Percentiles rank a stretch among this genome's conserved stretches.
phyloP scores from a whole-genome alignment of 2,329 filamentous ascomycete species.

The Ophiostoma australiae region DNA sequence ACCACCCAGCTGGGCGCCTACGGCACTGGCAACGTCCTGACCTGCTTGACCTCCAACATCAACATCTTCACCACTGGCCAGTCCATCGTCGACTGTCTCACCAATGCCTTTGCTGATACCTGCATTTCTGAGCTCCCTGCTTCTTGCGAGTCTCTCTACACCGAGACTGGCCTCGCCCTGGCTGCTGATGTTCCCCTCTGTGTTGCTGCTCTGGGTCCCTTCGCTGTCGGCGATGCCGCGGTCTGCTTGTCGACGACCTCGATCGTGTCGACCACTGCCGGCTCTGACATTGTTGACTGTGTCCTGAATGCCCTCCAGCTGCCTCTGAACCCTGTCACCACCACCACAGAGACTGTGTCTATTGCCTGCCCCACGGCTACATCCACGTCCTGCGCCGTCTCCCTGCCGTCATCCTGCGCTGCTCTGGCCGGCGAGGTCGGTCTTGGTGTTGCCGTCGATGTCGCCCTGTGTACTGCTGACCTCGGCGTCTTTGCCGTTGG shows the following conservation, averaged over 20 bases:
- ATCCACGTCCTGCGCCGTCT: slow-evolving; percentile 10
- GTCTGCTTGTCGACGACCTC: slow-evolving; percentile 22
- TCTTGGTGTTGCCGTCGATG: slow-evolving; percentile 28
- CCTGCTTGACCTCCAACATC: slow-evolving; percentile 16
- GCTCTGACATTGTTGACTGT: slow-evolving; percentile 23
- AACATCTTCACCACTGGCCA: not conserved
- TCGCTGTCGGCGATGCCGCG: slow-evolving; percentile 19
- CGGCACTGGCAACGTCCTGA: not conserved
- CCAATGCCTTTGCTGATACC: slow-evolving; percentile 1
- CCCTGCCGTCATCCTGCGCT: slow-evolving; percentile 19
- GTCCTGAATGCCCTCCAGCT: slow-evolving; percentile 17
- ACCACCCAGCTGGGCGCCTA: slow-evolving; percentile 9
- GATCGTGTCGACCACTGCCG: slow-evolving; percentile 10
- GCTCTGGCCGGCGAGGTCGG: slow-evolving; percentile 14
- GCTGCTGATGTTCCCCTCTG: slow-evolving; percentile 19
- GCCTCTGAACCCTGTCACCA: not conserved
- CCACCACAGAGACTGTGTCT: not conserved
- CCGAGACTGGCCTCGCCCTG: slow-evolving; percentile 13
- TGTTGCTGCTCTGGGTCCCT: slow-evolving; percentile 24
- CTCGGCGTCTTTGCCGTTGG: slow-evolving; percentile 31
- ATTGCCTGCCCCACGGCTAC: slow-evolving; percentile 16
- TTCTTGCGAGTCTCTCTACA: slow-evolving; percentile 18
- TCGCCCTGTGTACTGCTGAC: slow-evolving; percentile 31
- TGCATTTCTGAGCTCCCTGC: slow-evolving; percentile 22
- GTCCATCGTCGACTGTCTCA: slow-evolving; percentile 17